Base-by-base conservation (phyloP, 305 asterid species). In the Solanum hybrid region DNA sequence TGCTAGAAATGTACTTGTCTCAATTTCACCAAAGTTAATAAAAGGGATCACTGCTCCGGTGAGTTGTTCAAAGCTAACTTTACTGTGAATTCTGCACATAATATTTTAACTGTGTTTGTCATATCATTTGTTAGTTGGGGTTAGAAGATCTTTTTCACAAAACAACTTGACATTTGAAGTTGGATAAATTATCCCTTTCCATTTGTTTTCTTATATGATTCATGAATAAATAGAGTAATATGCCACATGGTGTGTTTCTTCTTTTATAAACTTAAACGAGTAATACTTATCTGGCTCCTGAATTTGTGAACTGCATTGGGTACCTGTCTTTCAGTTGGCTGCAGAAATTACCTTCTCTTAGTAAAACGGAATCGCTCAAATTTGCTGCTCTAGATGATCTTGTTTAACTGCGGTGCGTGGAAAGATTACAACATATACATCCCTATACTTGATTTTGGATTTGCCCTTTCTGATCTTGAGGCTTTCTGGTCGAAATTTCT, bases 21-120 rank as follows among this genome's bases (percentile, higher is more conserved):
- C 98, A 71, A 92, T 96, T 87, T 94, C 98, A 14, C 99, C 99
- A 11, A 97, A 98, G 94, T 92, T 98, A 95, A 94, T 95, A 87
- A 91, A 88, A 86, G 99, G 99, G 92, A 97, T 98, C 88, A 93
- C 95, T 78, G 90, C 92, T 29, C 93, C 88, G 82, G 95, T 93
- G 90, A 93, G 95, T 91, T 79, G 17, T 79, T 80, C 38, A 80
- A 60, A 86, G 37, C 20, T 29, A 87, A 22, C 60, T 87, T 86
- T 31, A 32, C 17, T 60, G 72, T 76, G 79, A 14, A 34, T 85
- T 69, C 20, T 75, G 42, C 36, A 85, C 24, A 85, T 34, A 12
- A 85, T 56, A 51, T 20, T 32, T 32, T 31, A 32, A 10, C 20
- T 20, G 42, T 26, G 87, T 31, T 84, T 12, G 75, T 31, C 42